Base-by-base conservation (phyloP, 1,139 yeast genomes). In the Geotrichum bryndzae region DNA sequence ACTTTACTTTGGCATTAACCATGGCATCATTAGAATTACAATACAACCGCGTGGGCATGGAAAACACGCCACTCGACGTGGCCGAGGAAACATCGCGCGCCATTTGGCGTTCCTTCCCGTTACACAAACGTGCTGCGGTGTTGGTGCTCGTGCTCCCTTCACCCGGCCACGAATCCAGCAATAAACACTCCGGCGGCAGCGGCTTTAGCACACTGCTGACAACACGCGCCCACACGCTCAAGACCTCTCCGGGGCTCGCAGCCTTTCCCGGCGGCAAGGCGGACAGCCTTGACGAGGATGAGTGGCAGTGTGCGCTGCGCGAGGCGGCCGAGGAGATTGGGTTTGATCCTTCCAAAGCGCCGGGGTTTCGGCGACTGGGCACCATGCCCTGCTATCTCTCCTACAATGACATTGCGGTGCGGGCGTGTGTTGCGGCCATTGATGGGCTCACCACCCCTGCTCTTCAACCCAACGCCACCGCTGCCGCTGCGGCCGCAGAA, bases 231-330 rank as follows among this genome's bases (percentile, higher is more conserved):
- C 79, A 87, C 57, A 79, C 80, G 58, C 77, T 90, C 65, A 78
- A 85, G 60, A 82, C 81, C 61, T 90, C 89, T 73, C 89, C 94
- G 0, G 96, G 96, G 1, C 96, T 90, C 70, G 85, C 89, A 6
- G 88, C 96, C 2, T 77, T 90, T n/a, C 97, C 97, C 3, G 97
- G 97, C 2, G 97, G 97, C 2, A 86, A 85, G 70, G 88, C 94
- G 6, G 63, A 60, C 55, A 35, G 33, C 31, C 83, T 80, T 0
- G 69, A 77, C 3, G 96, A 90, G 71, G 73, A 82, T 18, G 90
- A 87, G 66, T 87, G 90, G 84, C 81, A 81, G 58, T 86, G 88
- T 50, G 85, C 96, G 0, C 76, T 94, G 66, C 77, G 97, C 55
- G 97, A 90, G 74, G 85, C 89, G 70, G 82, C 80, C 61, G 97